Evolutionary conservation across 2,329 filamentous ascomycete species (phyloP).

Genomic region (Xylariaceae sp.): DNA sequence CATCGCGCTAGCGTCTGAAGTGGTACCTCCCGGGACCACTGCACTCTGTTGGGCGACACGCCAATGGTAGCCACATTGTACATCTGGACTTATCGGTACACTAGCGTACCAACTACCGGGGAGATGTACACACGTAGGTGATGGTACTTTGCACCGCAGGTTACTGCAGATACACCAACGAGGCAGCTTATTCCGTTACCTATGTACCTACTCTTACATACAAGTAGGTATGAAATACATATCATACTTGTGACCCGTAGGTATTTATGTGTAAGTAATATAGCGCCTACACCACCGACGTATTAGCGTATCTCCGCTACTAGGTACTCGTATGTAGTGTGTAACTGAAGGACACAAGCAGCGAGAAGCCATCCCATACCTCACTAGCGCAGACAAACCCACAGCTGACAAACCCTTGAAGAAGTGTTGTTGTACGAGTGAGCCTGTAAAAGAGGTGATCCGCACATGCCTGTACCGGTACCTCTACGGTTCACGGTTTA

Average conservation of each 20-base stretch:
- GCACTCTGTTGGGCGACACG: neutral
- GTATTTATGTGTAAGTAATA: too few species aligned
- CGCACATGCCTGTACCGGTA: too few species aligned
- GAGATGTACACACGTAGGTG: neutral
- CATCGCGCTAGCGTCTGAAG: neutral
- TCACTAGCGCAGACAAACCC: neutral
- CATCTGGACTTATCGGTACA: neutral
- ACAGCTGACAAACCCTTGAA: neutral
- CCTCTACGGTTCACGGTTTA: too few species aligned
- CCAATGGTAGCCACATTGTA: neutral
- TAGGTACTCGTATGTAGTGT: neutral
- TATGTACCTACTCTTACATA: too few species aligned
- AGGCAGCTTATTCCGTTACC: too few species aligned
- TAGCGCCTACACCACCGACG: too few species aligned
- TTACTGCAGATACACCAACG: too few species aligned
- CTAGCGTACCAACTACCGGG: neutral
- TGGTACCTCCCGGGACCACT: neutral
- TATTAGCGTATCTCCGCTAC: too few species aligned
- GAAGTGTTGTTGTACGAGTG: constrained; percentile 2
- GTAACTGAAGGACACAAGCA: neutral
- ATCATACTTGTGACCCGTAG: too few species aligned
- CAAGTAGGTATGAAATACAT: too few species aligned
- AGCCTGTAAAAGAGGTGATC: too few species aligned
- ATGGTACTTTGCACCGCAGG: neutral
- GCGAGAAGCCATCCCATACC: neutral